Percentiles rank a stretch among this genome's conserved stretches.
These are phyloP conservation scores for Trebouxia sp. DNA, from an alignment of 139 green algal genomes.

Conservation along the genomic window DNA sequence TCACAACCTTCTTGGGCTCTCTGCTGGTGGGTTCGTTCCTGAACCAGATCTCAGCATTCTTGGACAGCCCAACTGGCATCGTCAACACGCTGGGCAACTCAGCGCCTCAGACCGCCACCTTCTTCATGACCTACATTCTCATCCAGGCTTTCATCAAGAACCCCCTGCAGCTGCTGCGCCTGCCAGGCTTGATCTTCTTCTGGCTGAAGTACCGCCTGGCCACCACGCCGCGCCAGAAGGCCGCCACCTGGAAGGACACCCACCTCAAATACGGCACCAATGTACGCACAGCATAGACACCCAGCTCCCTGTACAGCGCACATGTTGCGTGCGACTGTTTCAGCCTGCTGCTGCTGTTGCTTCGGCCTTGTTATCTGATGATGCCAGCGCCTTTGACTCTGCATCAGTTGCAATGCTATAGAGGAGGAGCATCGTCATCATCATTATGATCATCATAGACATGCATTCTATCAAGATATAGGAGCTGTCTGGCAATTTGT, in stretches of 20 bases:
- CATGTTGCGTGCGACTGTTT: too few relatives aligned
- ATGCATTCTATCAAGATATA: too few relatives aligned
- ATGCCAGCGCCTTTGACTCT: too few relatives aligned
- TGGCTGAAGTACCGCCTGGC: conserved; percentile 29
- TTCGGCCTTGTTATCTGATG: background rate
- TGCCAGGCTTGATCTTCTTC: conserved; percentile 31
- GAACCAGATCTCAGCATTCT: conserved; percentile 43
- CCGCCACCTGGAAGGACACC: conserved; percentile 59
- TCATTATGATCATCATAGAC: too few relatives aligned
- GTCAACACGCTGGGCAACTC: conserved; percentile 62
- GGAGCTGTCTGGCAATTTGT: too few relatives aligned
- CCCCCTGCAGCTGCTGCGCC: conserved; percentile 30
- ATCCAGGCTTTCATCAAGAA: conserved; percentile 42
- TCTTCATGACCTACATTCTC: conserved; percentile 77
- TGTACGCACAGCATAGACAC: too few relatives aligned
- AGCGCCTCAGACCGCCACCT: conserved; percentile 69
- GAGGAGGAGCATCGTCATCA: too few relatives aligned
- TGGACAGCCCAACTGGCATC: conserved; percentile 44
- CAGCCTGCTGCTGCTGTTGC: too few relatives aligned
- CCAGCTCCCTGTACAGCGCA: too few relatives aligned
- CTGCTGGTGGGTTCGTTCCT: conserved; percentile 65
- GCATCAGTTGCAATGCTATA: too few relatives aligned
- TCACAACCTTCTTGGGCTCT: conserved; percentile 70
- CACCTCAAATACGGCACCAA: conserved; percentile 48
- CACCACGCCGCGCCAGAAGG: conserved; percentile 54